These are phyloP conservation scores for Carex littledalei DNA, from an alignment of 176 grass and related monocot genomes.

Conservation along the genomic window DNA sequence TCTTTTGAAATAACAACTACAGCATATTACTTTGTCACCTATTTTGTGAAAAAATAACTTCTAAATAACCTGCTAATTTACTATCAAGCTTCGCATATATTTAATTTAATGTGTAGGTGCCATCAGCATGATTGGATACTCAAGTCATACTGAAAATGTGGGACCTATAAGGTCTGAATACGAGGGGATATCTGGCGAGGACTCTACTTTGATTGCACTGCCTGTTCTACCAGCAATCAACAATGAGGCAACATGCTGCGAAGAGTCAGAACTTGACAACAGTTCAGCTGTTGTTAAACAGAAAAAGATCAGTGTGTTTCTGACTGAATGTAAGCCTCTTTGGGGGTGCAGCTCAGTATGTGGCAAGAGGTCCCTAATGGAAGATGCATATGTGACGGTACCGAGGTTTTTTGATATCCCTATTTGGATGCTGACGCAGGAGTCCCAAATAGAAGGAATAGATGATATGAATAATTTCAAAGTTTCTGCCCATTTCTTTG, in stretches of 20 bases:
- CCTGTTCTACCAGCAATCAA: not conserved
- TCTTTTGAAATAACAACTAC: not conserved
- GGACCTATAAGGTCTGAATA: not conserved
- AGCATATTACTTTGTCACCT: not conserved
- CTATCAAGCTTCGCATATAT: not conserved
- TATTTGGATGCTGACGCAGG: slow-evolving; percentile 56
- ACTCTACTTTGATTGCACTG: not conserved
- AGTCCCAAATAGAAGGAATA: slow-evolving; percentile 38
- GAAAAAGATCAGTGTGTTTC: slow-evolving; percentile 44
- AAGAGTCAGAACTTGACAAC: not conserved
- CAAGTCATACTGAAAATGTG: not conserved
- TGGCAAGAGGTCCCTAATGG: slow-evolving; percentile 60
- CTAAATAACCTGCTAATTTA: not conserved
- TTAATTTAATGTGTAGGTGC: not conserved
- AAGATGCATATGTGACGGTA: slow-evolving; percentile 41
- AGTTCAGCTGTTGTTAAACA: not conserved
- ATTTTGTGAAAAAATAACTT: not conserved
- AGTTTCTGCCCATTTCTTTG: slow-evolving; percentile 54
- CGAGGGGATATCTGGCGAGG: not conserved
- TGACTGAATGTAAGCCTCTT: slow-evolving; percentile 50
- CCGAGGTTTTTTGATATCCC: slow-evolving; percentile 61
- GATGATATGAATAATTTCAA: slow-evolving; percentile 34
- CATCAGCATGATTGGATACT: not conserved
- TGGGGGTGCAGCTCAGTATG: slow-evolving; percentile 63
- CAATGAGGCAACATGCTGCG: not conserved